A percentile compares a stretch with the other conserved stretches of the same genome.
Conservation (phyloP, 148 eudicot genomes). For the Silene latifolia region DNA sequence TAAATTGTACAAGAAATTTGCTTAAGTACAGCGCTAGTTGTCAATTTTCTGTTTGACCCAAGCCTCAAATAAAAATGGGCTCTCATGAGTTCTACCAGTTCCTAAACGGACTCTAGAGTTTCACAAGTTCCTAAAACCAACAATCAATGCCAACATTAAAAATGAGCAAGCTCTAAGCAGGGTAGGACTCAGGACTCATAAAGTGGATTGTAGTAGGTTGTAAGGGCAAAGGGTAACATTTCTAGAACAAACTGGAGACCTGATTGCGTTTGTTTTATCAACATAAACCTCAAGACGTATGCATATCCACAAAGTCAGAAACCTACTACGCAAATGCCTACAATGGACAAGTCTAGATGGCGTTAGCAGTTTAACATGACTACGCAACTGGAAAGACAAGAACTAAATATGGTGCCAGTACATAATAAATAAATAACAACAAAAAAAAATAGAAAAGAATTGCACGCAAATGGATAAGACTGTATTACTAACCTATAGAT, state of each 20-base stretch:
- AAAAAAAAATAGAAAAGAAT: background rate
- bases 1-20: background rate
- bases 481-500: conserved; percentile 56
- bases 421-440: background rate
- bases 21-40: background rate
- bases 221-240: background rate
- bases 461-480: conserved; percentile 7
- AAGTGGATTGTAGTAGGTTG: background rate
- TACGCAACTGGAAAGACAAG: background rate
- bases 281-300: background rate
- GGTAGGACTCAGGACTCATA: background rate
- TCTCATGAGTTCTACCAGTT: background rate
- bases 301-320: background rate
- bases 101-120: background rate
- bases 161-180: background rate
- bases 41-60: background rate
- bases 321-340: background rate
- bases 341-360: background rate
- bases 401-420: background rate
- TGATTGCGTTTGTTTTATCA: background rate
- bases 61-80: conserved; percentile 5
- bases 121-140: background rate
- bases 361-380: background rate
- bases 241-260: background rate
- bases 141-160: background rate